A percentile compares a stretch with the other conserved stretches of the same genome.
Conservation (phyloP, 1,284 basidiomycete species). For the Phellopilus nigrolimitatus region DNA sequence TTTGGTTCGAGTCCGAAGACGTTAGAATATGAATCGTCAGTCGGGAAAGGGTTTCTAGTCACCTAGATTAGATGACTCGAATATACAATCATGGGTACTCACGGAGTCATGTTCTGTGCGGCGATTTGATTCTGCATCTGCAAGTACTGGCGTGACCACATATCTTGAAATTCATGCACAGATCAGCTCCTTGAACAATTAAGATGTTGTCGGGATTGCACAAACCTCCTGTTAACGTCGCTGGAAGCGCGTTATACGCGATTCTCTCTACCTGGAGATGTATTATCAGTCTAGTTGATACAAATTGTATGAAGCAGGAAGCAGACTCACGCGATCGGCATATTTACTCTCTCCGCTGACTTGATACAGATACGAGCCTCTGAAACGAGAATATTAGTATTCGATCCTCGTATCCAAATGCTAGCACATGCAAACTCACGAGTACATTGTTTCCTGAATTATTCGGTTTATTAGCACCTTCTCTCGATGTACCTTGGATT, state of each 20-base stretch:
- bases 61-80: conserved; percentile 2
- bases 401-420: neutral
- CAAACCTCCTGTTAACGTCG: conserved; percentile 46
- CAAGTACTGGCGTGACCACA: conserved; percentile 57
- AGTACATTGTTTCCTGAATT: conserved; percentile 55
- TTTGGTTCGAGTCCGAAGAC: conserved; percentile 50
- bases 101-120: conserved; percentile 54
- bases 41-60: conserved; percentile 48
- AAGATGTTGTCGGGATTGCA: conserved; percentile 1
- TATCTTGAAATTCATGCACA: conserved; percentile 32
- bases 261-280: conserved; percentile 48
- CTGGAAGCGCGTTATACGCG: conserved; percentile 54
- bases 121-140: conserved; percentile 60
- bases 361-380: conserved; percentile 53
- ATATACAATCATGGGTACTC: conserved; percentile 23
- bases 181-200: neutral
- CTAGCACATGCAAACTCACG: conserved; percentile 32
- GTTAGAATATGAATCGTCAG: conserved; percentile 53
- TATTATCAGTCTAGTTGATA: neutral
- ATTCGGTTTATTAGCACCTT: neutral
- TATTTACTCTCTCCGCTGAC: conserved; percentile 54
- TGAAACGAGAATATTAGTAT: conserved; percentile 23
- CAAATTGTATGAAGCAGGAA: conserved; percentile 3
- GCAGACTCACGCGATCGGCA: conserved; percentile 40
- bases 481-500: neutral